A percentile compares a stretch with the other conserved stretches of the same genome.
Evolutionary conservation across 108 stramenopile genomes (phyloP).

Genomic region (Fistulifera pelliculosa): DNA sequence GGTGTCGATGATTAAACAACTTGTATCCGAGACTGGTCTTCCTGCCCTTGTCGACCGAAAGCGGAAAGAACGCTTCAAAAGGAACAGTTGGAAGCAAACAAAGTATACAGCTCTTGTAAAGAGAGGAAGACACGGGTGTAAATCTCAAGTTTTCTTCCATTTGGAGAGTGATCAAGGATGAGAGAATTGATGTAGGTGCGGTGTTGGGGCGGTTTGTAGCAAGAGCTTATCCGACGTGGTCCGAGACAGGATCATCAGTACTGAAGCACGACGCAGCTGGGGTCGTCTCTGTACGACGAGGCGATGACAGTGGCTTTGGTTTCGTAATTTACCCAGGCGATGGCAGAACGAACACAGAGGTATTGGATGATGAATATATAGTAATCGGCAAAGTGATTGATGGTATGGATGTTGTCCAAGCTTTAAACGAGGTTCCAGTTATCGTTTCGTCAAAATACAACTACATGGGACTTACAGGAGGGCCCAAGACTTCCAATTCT

Average conservation of each 20-base stretch:
- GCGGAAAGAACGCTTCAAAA: slow-evolving; percentile 56
- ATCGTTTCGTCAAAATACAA: slow-evolving; percentile 43
- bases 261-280: slow-evolving; percentile 32
- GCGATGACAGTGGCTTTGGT: slow-evolving; percentile 66
- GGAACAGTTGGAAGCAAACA: slow-evolving; percentile 79
- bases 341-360: slow-evolving; percentile 5
- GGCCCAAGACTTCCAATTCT: slow-evolving; percentile 15
- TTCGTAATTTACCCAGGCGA: slow-evolving; percentile 59
- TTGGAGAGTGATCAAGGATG: slow-evolving; percentile 58
- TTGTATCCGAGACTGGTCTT: slow-evolving; percentile 38
- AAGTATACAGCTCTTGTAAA: slow-evolving; percentile 72
- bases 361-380: slow-evolving; percentile 53
- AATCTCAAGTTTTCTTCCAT: slow-evolving; percentile 56
- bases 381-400: slow-evolving; percentile 65
- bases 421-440: slow-evolving; percentile 58
- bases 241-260: slow-evolving; percentile 7
- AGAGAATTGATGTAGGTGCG: slow-evolving; percentile 65
- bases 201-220: slow-evolving; percentile 62
- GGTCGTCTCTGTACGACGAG: slow-evolving; percentile 54
- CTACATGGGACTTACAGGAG: slow-evolving; percentile 52
- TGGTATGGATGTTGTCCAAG: slow-evolving; percentile 51
- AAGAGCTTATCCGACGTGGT: slow-evolving; percentile 53
- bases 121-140: slow-evolving; percentile 56
- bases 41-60: slow-evolving; percentile 52
- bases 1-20: slow-evolving; percentile 33